phyloP scores from a whole-genome alignment of 768 basidiomycete species.

The Trametes elegans region DNA sequence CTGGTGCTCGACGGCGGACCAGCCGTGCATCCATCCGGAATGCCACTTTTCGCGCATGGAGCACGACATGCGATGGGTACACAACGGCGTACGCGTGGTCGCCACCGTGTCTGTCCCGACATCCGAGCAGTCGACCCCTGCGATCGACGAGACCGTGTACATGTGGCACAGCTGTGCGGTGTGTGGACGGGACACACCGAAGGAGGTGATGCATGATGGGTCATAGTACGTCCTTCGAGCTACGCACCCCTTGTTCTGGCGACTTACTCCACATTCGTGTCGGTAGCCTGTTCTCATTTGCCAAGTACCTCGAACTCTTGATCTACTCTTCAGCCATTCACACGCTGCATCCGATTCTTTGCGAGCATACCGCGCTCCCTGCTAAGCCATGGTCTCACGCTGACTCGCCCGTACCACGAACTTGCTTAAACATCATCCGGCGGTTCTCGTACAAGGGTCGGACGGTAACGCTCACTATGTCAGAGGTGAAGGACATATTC shows the following conservation, averaged over 20 bases:
- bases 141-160: slow-evolving; percentile 19
- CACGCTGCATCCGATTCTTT: slow-evolving; percentile 17
- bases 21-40: slow-evolving; percentile 35
- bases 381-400: slow-evolving; percentile 20
- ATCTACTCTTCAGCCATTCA: slow-evolving; percentile 26
- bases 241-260: neutral
- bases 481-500: slow-evolving; percentile 52
- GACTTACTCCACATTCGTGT: no score
- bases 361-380: slow-evolving; percentile 26
- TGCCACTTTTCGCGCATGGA: slow-evolving; percentile 34
- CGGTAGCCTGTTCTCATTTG: slow-evolving; percentile 29
- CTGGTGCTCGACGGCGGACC: slow-evolving; percentile 30
- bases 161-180: slow-evolving; percentile 32
- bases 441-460: slow-evolving; percentile 39
- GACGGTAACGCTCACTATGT: slow-evolving; percentile 45
- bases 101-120: slow-evolving; percentile 18
- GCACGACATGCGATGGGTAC: slow-evolving; percentile 46
- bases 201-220: slow-evolving; percentile 28
- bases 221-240: slow-evolving; percentile 24
- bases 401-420: slow-evolving; percentile 27
- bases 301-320: slow-evolving; percentile 30
- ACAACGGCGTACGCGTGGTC: slow-evolving; percentile 32
- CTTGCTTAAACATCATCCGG: slow-evolving; percentile 38
- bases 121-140: neutral
- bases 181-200: slow-evolving; percentile 27